A percentile compares a stretch with the other conserved stretches of the same genome.
Conservation (phyloP, 2,329 filamentous ascomycete species). For the Colletotrichum eleusines region DNA sequence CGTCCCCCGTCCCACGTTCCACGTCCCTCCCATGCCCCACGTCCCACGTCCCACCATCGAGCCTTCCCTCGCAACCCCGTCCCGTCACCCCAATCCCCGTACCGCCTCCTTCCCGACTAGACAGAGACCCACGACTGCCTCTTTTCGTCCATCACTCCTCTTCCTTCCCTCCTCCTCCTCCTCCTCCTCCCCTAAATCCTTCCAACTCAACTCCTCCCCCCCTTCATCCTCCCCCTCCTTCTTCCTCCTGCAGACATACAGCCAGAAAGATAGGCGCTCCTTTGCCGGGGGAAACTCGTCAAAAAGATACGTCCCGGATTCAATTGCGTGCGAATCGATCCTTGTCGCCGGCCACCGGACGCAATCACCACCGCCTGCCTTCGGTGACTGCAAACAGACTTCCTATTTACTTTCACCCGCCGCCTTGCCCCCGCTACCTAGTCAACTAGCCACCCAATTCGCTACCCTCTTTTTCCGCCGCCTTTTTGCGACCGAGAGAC, state of each 20-base stretch:
- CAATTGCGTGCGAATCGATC: not conserved
- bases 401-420: constrained; percentile 4
- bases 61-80: constrained; percentile 23
- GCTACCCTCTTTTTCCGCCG: constrained; percentile 1
- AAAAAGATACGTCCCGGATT: not conserved
- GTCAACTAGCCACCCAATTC: constrained; percentile 7
- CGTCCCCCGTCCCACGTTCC: constrained; percentile 28
- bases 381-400: constrained; percentile 11
- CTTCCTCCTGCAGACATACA: constrained; percentile 1
- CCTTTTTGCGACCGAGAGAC: constrained; percentile 15
- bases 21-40: constrained; percentile 16
- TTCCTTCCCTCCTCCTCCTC: not conserved
- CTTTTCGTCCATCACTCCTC: constrained; percentile 19
- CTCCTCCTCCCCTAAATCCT: constrained; percentile 4
- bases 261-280: no score
- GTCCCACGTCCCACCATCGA: constrained; percentile 9
- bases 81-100: constrained; percentile 23
- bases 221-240: not conserved
- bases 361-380: not conserved
- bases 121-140: constrained; percentile 32
- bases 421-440: constrained; percentile 17
- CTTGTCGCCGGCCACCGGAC: not conserved
- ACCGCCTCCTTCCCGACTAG: constrained; percentile 12
- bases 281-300: not conserved
- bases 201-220: not conserved